Conservation (phyloP, 768 basidiomycete species). For the Termitomyces titanicus region DNA sequence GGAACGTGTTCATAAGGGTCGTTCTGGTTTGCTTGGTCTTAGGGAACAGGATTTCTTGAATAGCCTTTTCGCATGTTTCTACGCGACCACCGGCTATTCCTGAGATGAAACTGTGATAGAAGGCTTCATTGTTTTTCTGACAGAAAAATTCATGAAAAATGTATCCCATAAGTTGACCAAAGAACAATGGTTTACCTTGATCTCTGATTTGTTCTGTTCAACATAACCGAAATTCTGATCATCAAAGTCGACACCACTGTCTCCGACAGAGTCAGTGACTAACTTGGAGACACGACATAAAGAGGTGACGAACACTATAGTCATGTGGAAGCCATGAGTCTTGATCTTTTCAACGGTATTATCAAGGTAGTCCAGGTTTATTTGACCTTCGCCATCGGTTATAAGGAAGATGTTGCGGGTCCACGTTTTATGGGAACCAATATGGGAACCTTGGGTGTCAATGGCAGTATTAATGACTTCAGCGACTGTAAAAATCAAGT, state of each 20-base stretch:
- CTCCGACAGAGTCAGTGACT: constrained; percentile 4
- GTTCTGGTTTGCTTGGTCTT: constrained; percentile 70
- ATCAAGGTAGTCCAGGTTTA: constrained; percentile 77
- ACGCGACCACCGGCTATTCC: constrained; percentile 46
- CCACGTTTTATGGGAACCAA: constrained; percentile 76
- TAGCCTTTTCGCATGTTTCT: constrained; percentile 62
- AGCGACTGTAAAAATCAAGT: constrained; percentile 49
- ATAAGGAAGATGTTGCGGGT: constrained; percentile 79
- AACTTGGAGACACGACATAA: not conserved
- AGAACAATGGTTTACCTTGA: constrained; percentile 55
- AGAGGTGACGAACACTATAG: constrained; percentile 59
- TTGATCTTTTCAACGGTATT: constrained; percentile 64
- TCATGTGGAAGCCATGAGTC: constrained; percentile 49
- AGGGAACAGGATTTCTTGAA: constrained; percentile 57
- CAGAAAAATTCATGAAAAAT: not conserved
- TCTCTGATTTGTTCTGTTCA: constrained; percentile 64
- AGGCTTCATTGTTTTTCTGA: constrained; percentile 73
- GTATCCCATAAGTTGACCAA: not conserved
- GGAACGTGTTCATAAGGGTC: constrained; percentile 51
- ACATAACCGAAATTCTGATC: constrained; percentile 61
- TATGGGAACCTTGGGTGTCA: constrained; percentile 69
- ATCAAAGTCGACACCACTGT: constrained; percentile 86
- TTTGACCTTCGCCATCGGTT: constrained; percentile 80
- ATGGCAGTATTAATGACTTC: constrained; percentile 85
- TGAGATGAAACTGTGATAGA: constrained; percentile 49